A percentile compares a stretch with the other conserved stretches of the same genome.
Evolutionary conservation across 768 basidiomycete genomes (phyloP).

Genomic region (Leccinum obscurum): DNA sequence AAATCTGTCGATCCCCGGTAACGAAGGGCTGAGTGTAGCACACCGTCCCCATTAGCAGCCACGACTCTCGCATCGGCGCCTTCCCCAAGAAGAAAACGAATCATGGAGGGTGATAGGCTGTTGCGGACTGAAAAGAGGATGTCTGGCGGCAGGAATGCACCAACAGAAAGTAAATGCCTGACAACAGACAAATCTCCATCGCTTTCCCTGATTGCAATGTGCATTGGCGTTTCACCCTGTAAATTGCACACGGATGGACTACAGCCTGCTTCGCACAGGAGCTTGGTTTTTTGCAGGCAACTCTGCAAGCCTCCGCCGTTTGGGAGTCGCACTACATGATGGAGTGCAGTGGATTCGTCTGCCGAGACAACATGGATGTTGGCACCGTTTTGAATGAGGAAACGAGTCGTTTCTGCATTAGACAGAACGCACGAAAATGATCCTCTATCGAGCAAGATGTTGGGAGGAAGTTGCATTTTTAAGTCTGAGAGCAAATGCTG

Average conservation of each 20-base stretch:
- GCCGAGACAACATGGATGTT: neutral
- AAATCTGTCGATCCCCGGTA: accelerated
- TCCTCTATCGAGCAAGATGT: neutral
- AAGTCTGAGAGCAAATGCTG: neutral
- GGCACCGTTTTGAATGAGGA: neutral
- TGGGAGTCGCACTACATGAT: accelerated
- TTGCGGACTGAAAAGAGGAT: neutral
- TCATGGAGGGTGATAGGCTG: neutral
- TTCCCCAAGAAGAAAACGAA: neutral
- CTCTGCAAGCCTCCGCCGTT: accelerated
- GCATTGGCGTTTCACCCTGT: neutral
- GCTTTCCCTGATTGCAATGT: neutral
- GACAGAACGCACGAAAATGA: neutral
- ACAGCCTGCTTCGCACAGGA: neutral
- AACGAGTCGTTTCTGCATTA: neutral
- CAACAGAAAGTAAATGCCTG: neutral
- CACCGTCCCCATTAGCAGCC: neutral
- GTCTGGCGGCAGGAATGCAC: neutral
- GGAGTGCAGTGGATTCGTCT: neutral
- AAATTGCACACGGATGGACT: neutral
- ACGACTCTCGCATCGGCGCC: neutral
- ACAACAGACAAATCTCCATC: accelerated
- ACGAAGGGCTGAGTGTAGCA: neutral
- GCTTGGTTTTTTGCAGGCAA: neutral
- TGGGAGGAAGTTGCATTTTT: neutral